These are phyloP conservation scores for Macrolepiota albuminosa DNA, from an alignment of 768 basidiomycete genomes.

Conservation along the genomic window DNA sequence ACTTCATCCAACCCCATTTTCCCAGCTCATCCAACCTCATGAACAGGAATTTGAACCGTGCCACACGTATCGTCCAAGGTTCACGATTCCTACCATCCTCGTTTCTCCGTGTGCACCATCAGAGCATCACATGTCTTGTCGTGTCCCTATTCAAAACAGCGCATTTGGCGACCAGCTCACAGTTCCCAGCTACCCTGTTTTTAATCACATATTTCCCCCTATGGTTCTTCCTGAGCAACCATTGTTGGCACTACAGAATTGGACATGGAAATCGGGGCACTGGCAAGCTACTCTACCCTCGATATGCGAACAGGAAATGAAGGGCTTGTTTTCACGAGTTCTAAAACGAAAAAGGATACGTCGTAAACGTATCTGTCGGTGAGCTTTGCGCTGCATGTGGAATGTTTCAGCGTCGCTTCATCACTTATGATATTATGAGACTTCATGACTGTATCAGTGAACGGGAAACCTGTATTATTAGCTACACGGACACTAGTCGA, in stretches of 20 bases:
- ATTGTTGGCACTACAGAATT: background rate
- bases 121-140: constrained; percentile 35
- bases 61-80: constrained; percentile 21
- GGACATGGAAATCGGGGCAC: constrained; percentile 36
- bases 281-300: constrained; percentile 47
- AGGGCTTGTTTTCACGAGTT: constrained; percentile 37
- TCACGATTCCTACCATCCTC: constrained; percentile 43
- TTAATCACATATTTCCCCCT: constrained; percentile 47
- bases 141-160: constrained; percentile 50
- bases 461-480: background rate
- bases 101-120: constrained; percentile 43
- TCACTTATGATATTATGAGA: background rate
- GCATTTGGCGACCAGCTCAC: constrained; percentile 47
- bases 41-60: constrained; percentile 13
- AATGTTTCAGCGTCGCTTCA: background rate
- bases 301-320: constrained; percentile 39
- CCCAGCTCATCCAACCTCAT: background rate
- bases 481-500: background rate
- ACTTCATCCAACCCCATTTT: background rate
- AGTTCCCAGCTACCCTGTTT: constrained; percentile 42
- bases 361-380: constrained; percentile 3
- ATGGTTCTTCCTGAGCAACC: background rate
- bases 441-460: background rate
- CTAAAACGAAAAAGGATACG: constrained; percentile 13
- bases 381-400: background rate